Percentiles rank a stretch among this genome's conserved stretches.
These are phyloP conservation scores for Pichia occidentalis DNA, from an alignment of 805 yeast species.

Conservation along the genomic window DNA sequence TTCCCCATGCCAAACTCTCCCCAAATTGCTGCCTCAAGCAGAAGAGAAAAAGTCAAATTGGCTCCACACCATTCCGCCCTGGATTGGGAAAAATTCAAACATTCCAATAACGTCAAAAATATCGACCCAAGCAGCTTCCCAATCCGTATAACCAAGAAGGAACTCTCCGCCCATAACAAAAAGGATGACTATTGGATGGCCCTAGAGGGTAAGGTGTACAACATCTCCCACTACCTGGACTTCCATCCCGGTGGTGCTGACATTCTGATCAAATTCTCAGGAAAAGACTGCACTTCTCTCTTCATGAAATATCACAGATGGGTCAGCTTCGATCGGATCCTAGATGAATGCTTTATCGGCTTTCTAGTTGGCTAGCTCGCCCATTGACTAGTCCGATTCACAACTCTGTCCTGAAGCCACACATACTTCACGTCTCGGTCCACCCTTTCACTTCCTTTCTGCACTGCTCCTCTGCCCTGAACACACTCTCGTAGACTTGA, in stretches of 20 bases:
- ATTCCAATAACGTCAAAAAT: slow-evolving; percentile 47
- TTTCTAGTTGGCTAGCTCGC: slow-evolving; percentile 21
- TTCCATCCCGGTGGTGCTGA: slow-evolving; percentile 93
- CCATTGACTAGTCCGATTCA: neutral
- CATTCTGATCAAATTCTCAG: slow-evolving; percentile 73
- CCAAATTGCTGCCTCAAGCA: slow-evolving; percentile 11
- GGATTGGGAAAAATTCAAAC: slow-evolving; percentile 71
- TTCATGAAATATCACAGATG: slow-evolving; percentile 61
- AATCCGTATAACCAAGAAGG: slow-evolving; percentile 47
- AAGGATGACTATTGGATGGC: slow-evolving; percentile 81
- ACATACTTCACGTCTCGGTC: too few species aligned
- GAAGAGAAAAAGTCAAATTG: slow-evolving; percentile 51
- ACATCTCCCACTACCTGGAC: slow-evolving; percentile 72
- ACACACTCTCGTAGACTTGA: too few species aligned
- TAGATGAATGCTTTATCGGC: slow-evolving; percentile 77
- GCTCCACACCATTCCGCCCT: slow-evolving; percentile 79
- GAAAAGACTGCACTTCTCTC: slow-evolving; percentile 70
- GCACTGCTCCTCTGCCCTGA: too few species aligned
- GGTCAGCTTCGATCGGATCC: slow-evolving; percentile 82
- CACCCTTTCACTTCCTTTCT: too few species aligned
- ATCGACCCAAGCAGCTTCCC: slow-evolving; percentile 44
- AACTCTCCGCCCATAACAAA: slow-evolving; percentile 44
- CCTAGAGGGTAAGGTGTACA: slow-evolving; percentile 74
- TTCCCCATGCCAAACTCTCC: slow-evolving; percentile 20
- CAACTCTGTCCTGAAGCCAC: neutral